Percentiles rank a stretch among this genome's conserved stretches.
phyloP scores from a whole-genome alignment of 2,329 filamentous ascomycete genomes.

The Aspergillus niger region DNA sequence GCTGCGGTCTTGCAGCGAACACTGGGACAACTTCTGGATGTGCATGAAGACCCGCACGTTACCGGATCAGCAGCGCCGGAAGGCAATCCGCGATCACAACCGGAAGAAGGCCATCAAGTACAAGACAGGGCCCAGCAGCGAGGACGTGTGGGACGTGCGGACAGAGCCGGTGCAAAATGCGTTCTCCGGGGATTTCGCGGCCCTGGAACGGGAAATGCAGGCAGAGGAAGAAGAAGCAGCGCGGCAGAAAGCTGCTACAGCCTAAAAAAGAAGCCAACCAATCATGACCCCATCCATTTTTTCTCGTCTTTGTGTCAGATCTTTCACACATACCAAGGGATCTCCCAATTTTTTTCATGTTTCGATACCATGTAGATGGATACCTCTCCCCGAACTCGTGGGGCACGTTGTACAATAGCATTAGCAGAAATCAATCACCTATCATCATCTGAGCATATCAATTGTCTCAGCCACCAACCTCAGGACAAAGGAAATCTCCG shows the following conservation, averaged over 20 bases:
- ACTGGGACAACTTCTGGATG: slow-evolving; percentile 96
- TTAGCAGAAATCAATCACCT: not conserved
- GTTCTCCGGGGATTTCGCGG: slow-evolving; percentile 48
- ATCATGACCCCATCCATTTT: not conserved
- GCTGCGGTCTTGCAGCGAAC: slow-evolving; percentile 74
- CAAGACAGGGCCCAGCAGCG: slow-evolving; percentile 71
- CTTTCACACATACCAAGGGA: not conserved
- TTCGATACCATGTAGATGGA: slow-evolving; percentile 7
- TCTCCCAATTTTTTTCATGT: not conserved
- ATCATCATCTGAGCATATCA: not conserved
- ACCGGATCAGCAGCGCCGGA: slow-evolving; percentile 60
- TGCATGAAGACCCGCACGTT: slow-evolving; percentile 83
- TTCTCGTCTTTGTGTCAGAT: not conserved
- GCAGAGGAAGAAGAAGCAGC: slow-evolving; percentile 45
- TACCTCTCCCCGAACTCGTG: slow-evolving; percentile 3
- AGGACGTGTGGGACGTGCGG: slow-evolving; percentile 85
- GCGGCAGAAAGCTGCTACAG: slow-evolving; percentile 15
- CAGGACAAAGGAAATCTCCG: not conserved
- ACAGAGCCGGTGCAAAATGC: slow-evolving; percentile 60
- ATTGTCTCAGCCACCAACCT: not conserved
- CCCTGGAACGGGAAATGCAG: slow-evolving; percentile 45
- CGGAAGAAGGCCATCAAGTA: slow-evolving; percentile 67
- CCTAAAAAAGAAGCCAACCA: not conserved
- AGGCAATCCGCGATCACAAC: slow-evolving; percentile 66
- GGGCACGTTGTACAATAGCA: slow-evolving; percentile 4